A percentile compares a stretch with the other conserved stretches of the same genome.
phyloP scores from a whole-genome alignment of 73 alveolate species.

The Paramecium pentaurelia region DNA sequence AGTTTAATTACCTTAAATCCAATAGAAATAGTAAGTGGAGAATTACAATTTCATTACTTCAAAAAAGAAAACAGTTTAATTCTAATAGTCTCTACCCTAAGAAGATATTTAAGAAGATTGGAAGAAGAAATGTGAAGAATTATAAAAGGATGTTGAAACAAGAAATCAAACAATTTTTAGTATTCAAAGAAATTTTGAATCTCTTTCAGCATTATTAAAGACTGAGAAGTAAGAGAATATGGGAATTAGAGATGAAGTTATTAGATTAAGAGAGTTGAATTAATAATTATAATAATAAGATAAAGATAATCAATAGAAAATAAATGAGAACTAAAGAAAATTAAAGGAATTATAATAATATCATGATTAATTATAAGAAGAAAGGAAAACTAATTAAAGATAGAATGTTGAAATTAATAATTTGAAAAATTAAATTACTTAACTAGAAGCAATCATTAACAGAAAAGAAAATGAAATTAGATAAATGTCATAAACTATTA shows the following conservation, averaged over 20 bases:
- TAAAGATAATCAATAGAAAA: background rate
- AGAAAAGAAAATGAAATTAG: background rate
- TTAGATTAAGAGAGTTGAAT: background rate
- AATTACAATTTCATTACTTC: background rate
- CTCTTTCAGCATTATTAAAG: background rate
- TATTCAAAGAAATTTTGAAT: slow-evolving; percentile 37
- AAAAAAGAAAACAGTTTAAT: background rate
- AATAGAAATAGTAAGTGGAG: background rate
- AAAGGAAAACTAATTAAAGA: background rate
- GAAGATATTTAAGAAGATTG: slow-evolving; percentile 8
- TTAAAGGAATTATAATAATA: background rate
- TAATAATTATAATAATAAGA: background rate
- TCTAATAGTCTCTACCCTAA: background rate
- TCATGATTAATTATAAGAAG: background rate
- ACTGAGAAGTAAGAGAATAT: slow-evolving; percentile 12
- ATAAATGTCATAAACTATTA: background rate
- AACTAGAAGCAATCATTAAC: slow-evolving; percentile 29
- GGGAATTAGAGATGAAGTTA: background rate
- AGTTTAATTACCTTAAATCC: background rate
- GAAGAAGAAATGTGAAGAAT: slow-evolving; percentile 42
- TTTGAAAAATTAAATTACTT: background rate
- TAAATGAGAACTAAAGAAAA: background rate
- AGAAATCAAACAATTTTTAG: slow-evolving; percentile 15
- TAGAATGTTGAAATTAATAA: background rate
- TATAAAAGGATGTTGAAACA: background rate